phyloP scores from a whole-genome alignment of 805 yeast genomes.

The Ogataea saltuana region DNA sequence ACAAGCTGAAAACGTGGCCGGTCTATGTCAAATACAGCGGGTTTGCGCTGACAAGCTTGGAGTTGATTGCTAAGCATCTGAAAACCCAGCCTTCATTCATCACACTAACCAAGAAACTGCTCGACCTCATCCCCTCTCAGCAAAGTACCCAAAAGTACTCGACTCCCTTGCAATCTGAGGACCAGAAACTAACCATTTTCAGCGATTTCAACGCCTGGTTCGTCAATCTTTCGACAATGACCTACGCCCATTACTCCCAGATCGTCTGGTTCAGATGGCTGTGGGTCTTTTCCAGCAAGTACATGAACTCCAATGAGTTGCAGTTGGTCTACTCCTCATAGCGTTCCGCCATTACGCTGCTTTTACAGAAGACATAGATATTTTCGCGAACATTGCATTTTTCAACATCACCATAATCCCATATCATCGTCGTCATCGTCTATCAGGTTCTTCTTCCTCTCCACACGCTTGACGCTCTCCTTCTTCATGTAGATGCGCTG shows the following conservation, averaged over 20 bases:
- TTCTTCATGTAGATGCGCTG: conserved; percentile 24
- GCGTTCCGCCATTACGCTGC: neutral
- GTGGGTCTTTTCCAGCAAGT: conserved; percentile 78
- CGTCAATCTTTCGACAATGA: conserved; percentile 66
- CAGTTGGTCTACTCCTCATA: conserved; percentile 26
- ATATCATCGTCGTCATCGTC: conserved; percentile 34
- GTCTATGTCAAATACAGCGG: conserved; percentile 49
- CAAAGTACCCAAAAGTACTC: no score
- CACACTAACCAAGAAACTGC: neutral
- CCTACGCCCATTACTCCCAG: conserved; percentile 79
- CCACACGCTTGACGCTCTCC: conserved; percentile 14
- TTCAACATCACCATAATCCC: conserved; percentile 36
- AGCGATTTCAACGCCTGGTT: conserved; percentile 42
- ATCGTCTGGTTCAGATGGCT: conserved; percentile 95
- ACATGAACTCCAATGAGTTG: conserved; percentile 74
- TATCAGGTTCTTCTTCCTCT: conserved; percentile 11
- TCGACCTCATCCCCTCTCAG: neutral
- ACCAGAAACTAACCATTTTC: conserved; percentile 38
- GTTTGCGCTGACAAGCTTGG: conserved; percentile 42
- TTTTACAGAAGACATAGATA: no score
- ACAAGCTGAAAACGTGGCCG: conserved; percentile 35
- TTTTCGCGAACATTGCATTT: no score
- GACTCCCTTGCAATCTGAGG: no score
- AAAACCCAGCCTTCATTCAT: conserved; percentile 5
- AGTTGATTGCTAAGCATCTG: conserved; percentile 33